Base-by-base conservation (phyloP, 345 rosid species). In the Lenwebbia sp. region DNA sequence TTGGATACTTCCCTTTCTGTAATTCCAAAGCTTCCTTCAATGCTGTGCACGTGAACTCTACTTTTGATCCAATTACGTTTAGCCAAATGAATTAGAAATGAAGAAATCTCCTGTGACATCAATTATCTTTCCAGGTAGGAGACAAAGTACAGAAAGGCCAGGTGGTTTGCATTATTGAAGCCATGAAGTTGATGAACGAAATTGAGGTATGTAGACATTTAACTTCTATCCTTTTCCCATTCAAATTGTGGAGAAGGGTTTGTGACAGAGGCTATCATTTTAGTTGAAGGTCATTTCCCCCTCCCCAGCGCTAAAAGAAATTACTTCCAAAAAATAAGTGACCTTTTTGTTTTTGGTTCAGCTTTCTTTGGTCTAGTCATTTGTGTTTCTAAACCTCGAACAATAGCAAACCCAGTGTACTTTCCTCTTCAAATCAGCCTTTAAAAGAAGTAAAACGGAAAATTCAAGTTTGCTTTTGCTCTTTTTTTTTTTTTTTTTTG, bases 101-200 rank as follows among this genome's bases (percentile, higher is more conserved):
- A 70, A 21, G 81, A 70, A 70, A 70, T 37, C 47, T 37, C 81
- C 47, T 70, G 47, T 19, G 81, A 33, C 13, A 70, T 70, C 25
- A n/a, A n/a, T 54, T 55, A 53, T 47, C 84, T 51, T 51, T 83
- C 57, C 87, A 97, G 99, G 97, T 95, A 75, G 99, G 99, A 89
- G 99, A 97, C 85, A 94, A 94, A 86, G 99, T 97, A 89, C 96
- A 94, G 93, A 97, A 96, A 90, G 99, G 99, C 82, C 99, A 97
- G 88, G 95, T 95, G 53, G 47, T 97, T 84, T 96, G 99, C 92
- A 96, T 97, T 89, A 92, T 95, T 44, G 99, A 97, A 90, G 99
- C 99, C 84, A 97, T 97, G 99, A 97, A 97, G 89, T 90, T 97
- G 85, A 96, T 97, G 99, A 97, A 97, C 83, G 99, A 97, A 88